phyloP scores from a whole-genome alignment of 352 stramenopile genomes.

The Pythium coloratum region DNA sequence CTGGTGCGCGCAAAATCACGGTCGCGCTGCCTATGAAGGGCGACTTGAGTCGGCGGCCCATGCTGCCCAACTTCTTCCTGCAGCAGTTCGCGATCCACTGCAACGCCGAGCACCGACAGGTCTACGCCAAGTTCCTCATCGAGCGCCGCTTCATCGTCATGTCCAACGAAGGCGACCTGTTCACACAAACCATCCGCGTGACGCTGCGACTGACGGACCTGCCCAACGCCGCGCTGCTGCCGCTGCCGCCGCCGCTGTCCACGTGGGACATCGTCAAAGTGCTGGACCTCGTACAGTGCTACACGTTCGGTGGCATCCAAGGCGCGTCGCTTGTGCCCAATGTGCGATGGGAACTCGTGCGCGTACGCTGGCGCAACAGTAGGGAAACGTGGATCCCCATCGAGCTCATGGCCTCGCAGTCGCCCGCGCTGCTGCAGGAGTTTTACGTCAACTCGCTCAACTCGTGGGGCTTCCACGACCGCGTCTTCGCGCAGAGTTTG shows the following conservation, averaged over 20 bases:
- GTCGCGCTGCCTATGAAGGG: slow-evolving; percentile 54
- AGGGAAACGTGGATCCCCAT: slow-evolving; percentile 70
- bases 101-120: slow-evolving; percentile 36
- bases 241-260: slow-evolving; percentile 45
- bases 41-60: slow-evolving; percentile 56
- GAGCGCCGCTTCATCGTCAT: slow-evolving; percentile 76
- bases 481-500: slow-evolving; percentile 43
- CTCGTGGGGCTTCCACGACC: slow-evolving; percentile 61
- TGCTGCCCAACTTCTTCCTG: slow-evolving; percentile 47
- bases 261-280: slow-evolving; percentile 62
- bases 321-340: slow-evolving; percentile 25
- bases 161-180: slow-evolving; percentile 66
- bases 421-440: slow-evolving; percentile 52
- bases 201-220: slow-evolving; percentile 44
- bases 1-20: slow-evolving; percentile 32
- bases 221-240: slow-evolving; percentile 45
- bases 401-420: slow-evolving; percentile 44
- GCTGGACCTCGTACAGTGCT: slow-evolving; percentile 72
- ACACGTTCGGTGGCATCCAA: slow-evolving; percentile 10
- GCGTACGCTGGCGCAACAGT: slow-evolving; percentile 64
- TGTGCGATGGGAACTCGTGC: slow-evolving; percentile 64
- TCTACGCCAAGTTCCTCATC: slow-evolving; percentile 61
- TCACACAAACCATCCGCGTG: slow-evolving; percentile 41
- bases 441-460: slow-evolving; percentile 83
- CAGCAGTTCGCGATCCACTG: slow-evolving; percentile 57